Evolutionary conservation across 306 rosid species (phyloP), one percentile per base, ranked within the genome.

Genomic region (Cicer yamashitae): DNA sequence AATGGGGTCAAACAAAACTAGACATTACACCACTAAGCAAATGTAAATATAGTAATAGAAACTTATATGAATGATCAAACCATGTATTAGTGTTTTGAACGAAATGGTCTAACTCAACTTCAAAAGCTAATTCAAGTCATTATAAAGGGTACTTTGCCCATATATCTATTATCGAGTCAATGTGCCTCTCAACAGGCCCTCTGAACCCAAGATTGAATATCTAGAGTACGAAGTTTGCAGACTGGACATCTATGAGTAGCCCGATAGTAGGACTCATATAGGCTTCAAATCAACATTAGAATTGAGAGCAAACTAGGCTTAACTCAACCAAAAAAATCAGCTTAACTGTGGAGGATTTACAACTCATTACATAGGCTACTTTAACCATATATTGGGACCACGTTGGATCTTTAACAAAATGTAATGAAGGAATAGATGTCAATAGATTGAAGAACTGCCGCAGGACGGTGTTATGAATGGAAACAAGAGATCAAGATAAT

Each of bases 1-100:
- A 75, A 76, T 46, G 52, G 22, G 56, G 73, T 73, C 66, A 76
- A n/a, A 73, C 66, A 84, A 76, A 48, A 52, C 69, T 38, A 17
- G 46, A 77, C 13, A 57, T 74, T 58, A 44, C 22, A 58, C 59
- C 76, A 62, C 44, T 25, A 69, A 67, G 63, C 47, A 20, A 69
- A 22, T 10, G 38, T 17, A 54, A 41, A 79, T 17, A 39, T 46
- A 52, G 65, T 80, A 71, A 62, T 37, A 67, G 22, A 80, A 74
- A 59, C 40, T 34, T 54, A 20, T 12, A 62, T 13, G 25, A 70
- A 14, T 13, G 17, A 22, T 67, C n/a, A 15, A 67, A 45, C 11
- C 53, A 8, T 18, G 34, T 52, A 51, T 76, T 40, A 67, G 52
- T 47, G 44, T 45, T 47, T 53, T 45, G 25, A 77, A n/a, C 11